Base-by-base conservation (phyloP, 805 yeast species). In the Candida lessepsii region DNA sequence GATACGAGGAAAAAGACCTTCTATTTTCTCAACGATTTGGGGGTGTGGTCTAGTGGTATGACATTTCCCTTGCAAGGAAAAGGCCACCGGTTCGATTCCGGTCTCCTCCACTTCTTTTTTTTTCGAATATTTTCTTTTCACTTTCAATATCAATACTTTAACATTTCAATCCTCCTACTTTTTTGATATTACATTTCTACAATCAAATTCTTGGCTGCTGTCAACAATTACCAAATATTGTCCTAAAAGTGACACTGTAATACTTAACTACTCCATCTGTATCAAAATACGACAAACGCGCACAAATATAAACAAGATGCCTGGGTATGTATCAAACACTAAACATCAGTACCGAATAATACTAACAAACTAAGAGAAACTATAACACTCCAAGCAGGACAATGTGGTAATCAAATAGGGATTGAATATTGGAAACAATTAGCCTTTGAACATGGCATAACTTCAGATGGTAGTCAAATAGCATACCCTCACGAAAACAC, bases 351-450 rank as follows among this genome's bases (percentile, higher is more conserved):
- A 37, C 28, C 18, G 11, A 31, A 27, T 21, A 21, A 25, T 47
- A 59, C 65, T 57, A 61, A 57, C 61, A 5, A 14, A 5, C 7
- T 5, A 28, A 67, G 90, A 8, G 89, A 84, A 58, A 78, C 83
- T 2, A 70, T 84, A 29, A 81, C 90, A 1, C 60, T 84, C 9
- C 90, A 83, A 52, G 78, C 80, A 9, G 96, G 96, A 18, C 99
- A 93, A 65, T 93, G 99, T 67, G 99, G 99, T 42, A 93, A 93
- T 63, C 98, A 91, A 58, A 82, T 91, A 1, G 97, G 97, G 18
- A 78, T 86, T 41, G 84, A 85, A 60, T 91, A 90, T 60, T 93
- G 99, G 99, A 73, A 80, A 34, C 96, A 87, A 58, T 61, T 91
- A 40, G 86, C 95, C 30, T 63, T 70, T 20, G 98, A 91, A 54